Conservation (phyloP, 345 rosid genomes). For the Eucalyptus pumila region DNA sequence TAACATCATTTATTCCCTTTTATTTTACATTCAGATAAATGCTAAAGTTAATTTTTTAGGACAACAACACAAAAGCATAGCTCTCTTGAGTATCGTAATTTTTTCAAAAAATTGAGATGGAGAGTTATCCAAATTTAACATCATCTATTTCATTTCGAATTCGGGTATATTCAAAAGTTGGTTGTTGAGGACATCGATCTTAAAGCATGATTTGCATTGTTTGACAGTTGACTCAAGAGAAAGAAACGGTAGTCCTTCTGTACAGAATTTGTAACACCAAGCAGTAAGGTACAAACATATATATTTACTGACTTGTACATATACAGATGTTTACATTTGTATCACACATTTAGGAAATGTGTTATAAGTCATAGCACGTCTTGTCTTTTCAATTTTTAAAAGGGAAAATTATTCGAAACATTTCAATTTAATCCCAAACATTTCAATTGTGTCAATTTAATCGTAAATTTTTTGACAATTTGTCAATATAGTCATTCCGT, state of each 20-base stretch:
- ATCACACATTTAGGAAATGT: not conserved
- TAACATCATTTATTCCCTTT: not conserved
- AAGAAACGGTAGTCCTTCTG: not conserved
- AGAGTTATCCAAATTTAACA: not conserved
- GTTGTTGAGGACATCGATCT: not conserved
- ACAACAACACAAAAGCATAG: not conserved
- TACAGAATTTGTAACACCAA: not conserved
- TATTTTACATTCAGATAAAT: not conserved
- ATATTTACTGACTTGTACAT: not conserved
- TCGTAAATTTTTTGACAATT: accelerated
- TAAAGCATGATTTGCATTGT: not conserved
- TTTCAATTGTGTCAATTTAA: not conserved
- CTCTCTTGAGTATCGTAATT: not conserved
- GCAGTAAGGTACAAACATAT: not conserved
- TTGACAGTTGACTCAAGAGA: not conserved
- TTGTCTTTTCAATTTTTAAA: not conserved
- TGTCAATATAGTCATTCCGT: not conserved
- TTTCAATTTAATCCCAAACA: not conserved
- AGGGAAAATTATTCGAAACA: not conserved
- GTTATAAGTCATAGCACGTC: not conserved
- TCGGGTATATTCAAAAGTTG: not conserved
- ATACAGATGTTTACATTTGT: not conserved
- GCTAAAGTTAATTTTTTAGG: not conserved
- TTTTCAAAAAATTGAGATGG: not conserved
- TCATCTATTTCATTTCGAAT: not conserved